Percentiles rank a stretch among this genome's conserved stretches.
These are phyloP conservation scores for Madurella fahalii DNA, from an alignment of 2,329 filamentous ascomycete genomes.

Conservation along the genomic window DNA sequence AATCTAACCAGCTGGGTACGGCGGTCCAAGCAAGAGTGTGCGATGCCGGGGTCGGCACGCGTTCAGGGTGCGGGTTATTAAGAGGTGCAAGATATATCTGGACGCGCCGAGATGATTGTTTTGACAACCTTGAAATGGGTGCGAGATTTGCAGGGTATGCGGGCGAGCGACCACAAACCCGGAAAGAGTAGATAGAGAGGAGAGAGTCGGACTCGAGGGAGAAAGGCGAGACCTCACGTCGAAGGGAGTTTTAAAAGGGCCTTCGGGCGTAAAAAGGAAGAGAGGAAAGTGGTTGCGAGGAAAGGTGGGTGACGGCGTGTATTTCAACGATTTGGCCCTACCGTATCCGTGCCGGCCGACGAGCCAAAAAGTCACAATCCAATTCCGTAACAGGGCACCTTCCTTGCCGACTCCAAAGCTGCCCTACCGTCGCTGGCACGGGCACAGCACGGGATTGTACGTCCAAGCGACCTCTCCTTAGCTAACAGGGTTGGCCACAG, in stretches of 20 bases:
- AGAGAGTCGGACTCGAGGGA: constrained; percentile 22
- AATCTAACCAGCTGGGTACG: constrained; percentile 12
- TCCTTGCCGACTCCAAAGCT: constrained; percentile 17
- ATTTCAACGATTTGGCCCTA: constrained; percentile 24
- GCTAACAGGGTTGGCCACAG: constrained; percentile 11
- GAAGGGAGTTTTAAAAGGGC: constrained; percentile 41
- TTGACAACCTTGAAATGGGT: constrained; percentile 25
- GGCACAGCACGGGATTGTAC: constrained; percentile 19
- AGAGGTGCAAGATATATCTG: constrained; percentile 14
- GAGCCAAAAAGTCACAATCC: constrained; percentile 21
- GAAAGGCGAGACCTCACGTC: constrained; percentile 43
- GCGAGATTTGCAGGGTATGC: constrained; percentile 14
- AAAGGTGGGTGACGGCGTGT: constrained; percentile 21
- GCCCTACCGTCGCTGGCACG: constrained; percentile 8
- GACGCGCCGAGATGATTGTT: constrained; percentile 21
- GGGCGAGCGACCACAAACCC: constrained; percentile 18
- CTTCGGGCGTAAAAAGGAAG: constrained; percentile 47
- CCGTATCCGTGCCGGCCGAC: constrained; percentile 23
- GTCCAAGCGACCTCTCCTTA: constrained; percentile 18
- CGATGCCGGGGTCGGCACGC: neutral
- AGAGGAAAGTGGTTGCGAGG: constrained; percentile 26
- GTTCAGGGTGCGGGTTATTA: constrained; percentile 8
- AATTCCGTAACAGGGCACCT: constrained; percentile 14
- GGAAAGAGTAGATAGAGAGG: constrained; percentile 19
- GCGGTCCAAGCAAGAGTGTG: neutral